These are phyloP conservation scores for Angomonas deanei DNA, from an alignment of 208 protist species.

Conservation along the genomic window DNA sequence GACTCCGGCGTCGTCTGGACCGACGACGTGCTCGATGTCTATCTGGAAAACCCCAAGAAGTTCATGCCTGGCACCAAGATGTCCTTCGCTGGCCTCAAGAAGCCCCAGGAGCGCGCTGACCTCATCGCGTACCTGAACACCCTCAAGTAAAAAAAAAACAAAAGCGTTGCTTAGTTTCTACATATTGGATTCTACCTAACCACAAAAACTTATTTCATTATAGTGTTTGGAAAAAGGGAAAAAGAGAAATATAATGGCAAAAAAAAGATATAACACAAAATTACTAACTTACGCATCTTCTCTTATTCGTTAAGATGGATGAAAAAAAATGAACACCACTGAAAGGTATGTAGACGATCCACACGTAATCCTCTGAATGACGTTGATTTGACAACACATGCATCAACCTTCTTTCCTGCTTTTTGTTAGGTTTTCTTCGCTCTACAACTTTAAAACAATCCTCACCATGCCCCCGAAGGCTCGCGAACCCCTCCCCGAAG, in stretches of 20 bases:
- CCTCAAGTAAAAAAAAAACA: constrained; percentile 28
- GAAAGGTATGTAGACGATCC: background rate
- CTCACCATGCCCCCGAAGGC: constrained; percentile 64
- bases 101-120: constrained; percentile 90
- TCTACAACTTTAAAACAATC: background rate
- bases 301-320: background rate
- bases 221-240: background rate
- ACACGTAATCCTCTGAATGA: background rate
- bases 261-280: background rate
- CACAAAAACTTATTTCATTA: background rate
- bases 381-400: background rate
- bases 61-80: constrained; percentile 97
- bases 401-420: background rate
- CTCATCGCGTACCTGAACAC: constrained; percentile 93
- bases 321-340: background rate
- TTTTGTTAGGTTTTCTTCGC: background rate
- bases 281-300: background rate
- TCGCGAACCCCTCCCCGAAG: constrained; percentile 58
- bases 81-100: constrained; percentile 95
- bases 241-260: background rate
- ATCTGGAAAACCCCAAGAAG: constrained; percentile 97
- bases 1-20: constrained; percentile 91
- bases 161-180: background rate
- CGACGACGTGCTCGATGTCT: constrained; percentile 91
- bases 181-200: background rate